These are phyloP conservation scores for Glutinoglossum americanum DNA, from an alignment of 495 filamentous ascomycete genomes.

Conservation along the genomic window DNA sequence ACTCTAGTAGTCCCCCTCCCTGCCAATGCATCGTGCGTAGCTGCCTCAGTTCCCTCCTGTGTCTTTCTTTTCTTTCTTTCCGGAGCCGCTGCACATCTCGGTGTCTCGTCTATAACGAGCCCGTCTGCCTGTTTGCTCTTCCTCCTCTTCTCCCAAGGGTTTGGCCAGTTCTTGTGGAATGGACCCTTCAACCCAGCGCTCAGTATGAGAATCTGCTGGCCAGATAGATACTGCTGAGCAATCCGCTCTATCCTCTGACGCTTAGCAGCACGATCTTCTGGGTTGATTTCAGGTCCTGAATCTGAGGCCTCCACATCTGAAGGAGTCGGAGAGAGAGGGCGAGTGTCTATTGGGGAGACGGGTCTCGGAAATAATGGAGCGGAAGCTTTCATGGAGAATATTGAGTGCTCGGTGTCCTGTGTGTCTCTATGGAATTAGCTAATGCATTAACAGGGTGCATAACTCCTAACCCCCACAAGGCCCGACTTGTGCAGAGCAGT, in stretches of 20 bases:
- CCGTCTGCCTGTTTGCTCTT: background rate
- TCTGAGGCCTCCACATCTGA: slow-evolving; percentile 25
- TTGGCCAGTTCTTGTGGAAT: slow-evolving; percentile 39
- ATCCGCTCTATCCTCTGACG: slow-evolving; percentile 33
- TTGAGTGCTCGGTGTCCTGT: background rate
- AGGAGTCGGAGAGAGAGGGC: slow-evolving; percentile 18
- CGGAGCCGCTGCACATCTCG: background rate
- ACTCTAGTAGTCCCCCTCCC: background rate
- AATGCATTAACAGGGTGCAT: no score
- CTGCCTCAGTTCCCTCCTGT: background rate
- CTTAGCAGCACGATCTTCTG: slow-evolving; percentile 26
- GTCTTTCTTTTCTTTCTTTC: background rate
- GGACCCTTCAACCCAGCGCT: slow-evolving; percentile 42
- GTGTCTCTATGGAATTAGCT: background rate
- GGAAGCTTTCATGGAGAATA: slow-evolving; percentile 3
- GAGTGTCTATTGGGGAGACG: slow-evolving; percentile 20
- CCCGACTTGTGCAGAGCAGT: background rate
- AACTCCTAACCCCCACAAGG: no score
- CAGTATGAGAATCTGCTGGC: slow-evolving; percentile 33
- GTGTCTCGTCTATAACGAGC: background rate
- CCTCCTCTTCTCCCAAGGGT: slow-evolving; percentile 29
- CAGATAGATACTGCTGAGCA: slow-evolving; percentile 35
- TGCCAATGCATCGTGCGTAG: background rate
- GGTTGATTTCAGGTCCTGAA: slow-evolving; percentile 37
- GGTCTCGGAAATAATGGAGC: slow-evolving; percentile 16